phyloP scores from a whole-genome alignment of 208 protist genomes.

The Trypanosomatidae sp. region DNA sequence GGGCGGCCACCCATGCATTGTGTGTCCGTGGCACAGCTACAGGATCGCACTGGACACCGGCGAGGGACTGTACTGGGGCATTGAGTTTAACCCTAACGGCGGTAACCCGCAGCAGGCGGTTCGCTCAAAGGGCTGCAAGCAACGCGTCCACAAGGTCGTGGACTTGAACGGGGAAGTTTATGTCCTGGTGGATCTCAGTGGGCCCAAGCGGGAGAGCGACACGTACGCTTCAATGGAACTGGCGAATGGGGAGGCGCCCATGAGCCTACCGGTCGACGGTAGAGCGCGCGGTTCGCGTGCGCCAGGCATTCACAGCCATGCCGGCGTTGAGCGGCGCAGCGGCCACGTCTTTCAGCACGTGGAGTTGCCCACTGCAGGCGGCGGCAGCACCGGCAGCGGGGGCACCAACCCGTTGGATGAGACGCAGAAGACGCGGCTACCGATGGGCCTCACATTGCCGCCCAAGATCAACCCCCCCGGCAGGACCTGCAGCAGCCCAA shows the following conservation, averaged over 20 bases:
- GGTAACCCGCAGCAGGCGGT: slow-evolving; percentile 36
- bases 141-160: slow-evolving; percentile 75
- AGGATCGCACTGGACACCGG: slow-evolving; percentile 87
- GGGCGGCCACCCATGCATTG: slow-evolving; percentile 85
- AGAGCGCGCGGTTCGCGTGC: slow-evolving; percentile 3
- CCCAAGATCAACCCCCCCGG: not conserved
- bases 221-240: slow-evolving; percentile 73
- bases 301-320: slow-evolving; percentile 44
- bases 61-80: slow-evolving; percentile 83
- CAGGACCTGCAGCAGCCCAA: not conserved
- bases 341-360: slow-evolving; percentile 57
- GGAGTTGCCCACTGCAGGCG: not conserved
- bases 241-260: slow-evolving; percentile 65
- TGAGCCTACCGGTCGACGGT: slow-evolving; percentile 32
- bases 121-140: slow-evolving; percentile 85
- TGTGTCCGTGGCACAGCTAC: slow-evolving; percentile 92
- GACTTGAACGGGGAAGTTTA: slow-evolving; percentile 70
- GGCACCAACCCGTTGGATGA: slow-evolving; percentile 18
- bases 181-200: slow-evolving; percentile 53
- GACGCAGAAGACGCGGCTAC: slow-evolving; percentile 5
- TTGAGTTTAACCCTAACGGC: slow-evolving; percentile 45
- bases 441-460: slow-evolving; percentile 11
- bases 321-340: slow-evolving; percentile 38
- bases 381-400: not conserved
- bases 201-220: slow-evolving; percentile 66